Percentiles rank a stretch among this genome's conserved stretches.
These are phyloP conservation scores for Caryocar brasiliense DNA, from an alignment of 441 rosid genomes.

Conservation along the genomic window DNA sequence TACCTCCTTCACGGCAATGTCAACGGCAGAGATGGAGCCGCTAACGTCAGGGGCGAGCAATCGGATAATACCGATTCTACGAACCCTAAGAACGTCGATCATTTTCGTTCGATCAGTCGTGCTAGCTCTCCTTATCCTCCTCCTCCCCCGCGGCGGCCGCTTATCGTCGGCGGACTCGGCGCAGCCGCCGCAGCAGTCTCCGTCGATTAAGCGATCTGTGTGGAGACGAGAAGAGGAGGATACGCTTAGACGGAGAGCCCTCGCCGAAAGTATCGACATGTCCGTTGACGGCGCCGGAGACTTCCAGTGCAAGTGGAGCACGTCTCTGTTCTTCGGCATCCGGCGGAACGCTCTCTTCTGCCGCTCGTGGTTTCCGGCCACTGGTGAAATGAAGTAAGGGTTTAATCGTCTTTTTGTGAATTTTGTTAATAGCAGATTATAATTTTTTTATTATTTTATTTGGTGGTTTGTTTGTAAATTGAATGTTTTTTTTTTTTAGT, in stretches of 20 bases:
- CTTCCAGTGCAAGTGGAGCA: slow-evolving; percentile 31
- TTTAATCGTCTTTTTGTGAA: neutral
- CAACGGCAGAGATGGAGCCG: slow-evolving; percentile 66
- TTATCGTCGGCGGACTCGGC: slow-evolving; percentile 8
- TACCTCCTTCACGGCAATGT: slow-evolving; percentile 21
- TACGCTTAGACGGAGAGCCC: slow-evolving; percentile 59
- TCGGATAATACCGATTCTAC: slow-evolving; percentile 71
- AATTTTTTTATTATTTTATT: neutral
- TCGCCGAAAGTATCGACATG: slow-evolving; percentile 65
- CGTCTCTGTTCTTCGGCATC: slow-evolving; percentile 52
- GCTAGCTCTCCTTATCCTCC: slow-evolving; percentile 40
- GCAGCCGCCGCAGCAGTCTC: slow-evolving; percentile 13
- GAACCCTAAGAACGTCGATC: slow-evolving; percentile 34
- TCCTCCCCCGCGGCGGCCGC: slow-evolving; percentile 49
- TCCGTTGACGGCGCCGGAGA: slow-evolving; percentile 32
- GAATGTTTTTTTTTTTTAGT: neutral
- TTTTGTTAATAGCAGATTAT: too few species aligned
- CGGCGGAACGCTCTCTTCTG: slow-evolving; percentile 63
- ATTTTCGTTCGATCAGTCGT: slow-evolving; percentile 40
- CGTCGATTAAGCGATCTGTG: slow-evolving; percentile 31
- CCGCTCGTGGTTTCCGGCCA: slow-evolving; percentile 73
- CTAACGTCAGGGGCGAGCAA: slow-evolving; percentile 92
- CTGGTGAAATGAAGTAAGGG: slow-evolving; percentile 52
- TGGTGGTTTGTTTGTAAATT: slow-evolving; percentile 8
- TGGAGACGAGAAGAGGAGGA: slow-evolving; percentile 85